Evolutionary conservation across 768 basidiomycete species (phyloP), one percentile per base, ranked within the genome.

Genomic region (Pleurotus tuber-regium): DNA sequence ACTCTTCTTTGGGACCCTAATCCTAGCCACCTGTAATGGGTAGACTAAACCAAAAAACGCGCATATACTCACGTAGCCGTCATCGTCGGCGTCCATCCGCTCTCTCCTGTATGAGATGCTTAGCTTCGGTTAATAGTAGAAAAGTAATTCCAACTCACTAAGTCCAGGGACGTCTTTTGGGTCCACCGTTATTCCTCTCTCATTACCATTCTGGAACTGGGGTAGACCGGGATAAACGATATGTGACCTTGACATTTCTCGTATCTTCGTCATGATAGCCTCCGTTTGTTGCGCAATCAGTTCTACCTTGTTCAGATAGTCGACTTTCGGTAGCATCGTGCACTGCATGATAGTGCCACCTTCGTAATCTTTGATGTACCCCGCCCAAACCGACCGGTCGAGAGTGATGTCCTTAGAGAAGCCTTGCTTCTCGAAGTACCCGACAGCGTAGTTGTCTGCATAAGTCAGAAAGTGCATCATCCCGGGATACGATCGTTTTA

Each of bases 291-390:
- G 74, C 3, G 81, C 73, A 51, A 98, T 73, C 55, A 89, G 83
- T 50, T 82, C 82, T 25, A 80, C 76, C 54, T 91, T 92, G 58
- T 88, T 77, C 54, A 95, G 76, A 62, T 98, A 99, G 63, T 93
- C 84, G 55, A 98, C 84, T 64, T 90, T 92, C 46, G 80, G 84
- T n/a, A 99, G 69, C 90, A 99, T 87, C 4, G 87, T 87, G 63
- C 97, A 99, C 67, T 95, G 92, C 95, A 99, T 98, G 71, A 98
- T 93, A 39, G 96, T 99, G 14, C 92, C 95, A 33, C 96, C 96
- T 67, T 99, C 97, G 68, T 99, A 99, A 66, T 99, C 97, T 67
- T 98, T 99, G 83, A 99, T 98, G 67, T 99, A 98, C 9, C 95
- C 97, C 0, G 96, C 95, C 97, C 97, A 99, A 6, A 87, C 77